Conservation (phyloP, 495 filamentous ascomycete genomes). For the Evernia prunastri region DNA sequence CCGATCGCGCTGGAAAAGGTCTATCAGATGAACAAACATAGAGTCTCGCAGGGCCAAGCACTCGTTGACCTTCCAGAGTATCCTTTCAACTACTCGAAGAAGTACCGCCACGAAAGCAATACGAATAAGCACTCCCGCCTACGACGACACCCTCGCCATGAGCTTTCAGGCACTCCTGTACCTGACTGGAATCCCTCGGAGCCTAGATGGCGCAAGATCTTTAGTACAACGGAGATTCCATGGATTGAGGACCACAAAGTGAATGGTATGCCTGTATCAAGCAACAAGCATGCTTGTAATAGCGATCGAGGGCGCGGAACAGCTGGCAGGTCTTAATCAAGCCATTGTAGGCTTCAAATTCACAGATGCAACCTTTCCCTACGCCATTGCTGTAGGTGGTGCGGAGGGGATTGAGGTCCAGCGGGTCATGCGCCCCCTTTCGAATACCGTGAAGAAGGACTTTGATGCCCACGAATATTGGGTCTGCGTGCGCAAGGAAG, state of each 20-base stretch:
- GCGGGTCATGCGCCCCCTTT: no score
- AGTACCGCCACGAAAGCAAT: slow-evolving; percentile 27
- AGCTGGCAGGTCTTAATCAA: no score
- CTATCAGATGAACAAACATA: no score
- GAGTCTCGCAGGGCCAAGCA: no score
- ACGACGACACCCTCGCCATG: slow-evolving; percentile 25
- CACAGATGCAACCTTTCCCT: no score
- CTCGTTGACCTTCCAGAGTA: slow-evolving; percentile 13
- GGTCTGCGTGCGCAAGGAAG: not conserved
- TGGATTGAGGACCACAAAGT: slow-evolving; percentile 20
- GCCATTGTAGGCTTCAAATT: no score
- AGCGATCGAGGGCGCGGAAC: no score
- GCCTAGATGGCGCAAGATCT: slow-evolving; percentile 17
- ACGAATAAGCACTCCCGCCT: slow-evolving; percentile 24
- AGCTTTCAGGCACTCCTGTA: slow-evolving; percentile 32
- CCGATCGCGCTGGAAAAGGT: not conserved
- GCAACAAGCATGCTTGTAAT: no score
- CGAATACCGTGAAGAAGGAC: no score
- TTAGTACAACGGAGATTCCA: slow-evolving; percentile 1
- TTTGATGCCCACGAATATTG: no score
- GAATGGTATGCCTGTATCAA: slow-evolving; percentile 33
- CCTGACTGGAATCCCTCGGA: slow-evolving; percentile 17
- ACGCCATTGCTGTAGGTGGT: no score
- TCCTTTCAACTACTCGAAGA: slow-evolving; percentile 24
- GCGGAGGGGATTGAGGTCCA: slow-evolving; percentile 16